Conservation (phyloP, 2,329 filamentous ascomycete species). For the Fusarium setosum region DNA sequence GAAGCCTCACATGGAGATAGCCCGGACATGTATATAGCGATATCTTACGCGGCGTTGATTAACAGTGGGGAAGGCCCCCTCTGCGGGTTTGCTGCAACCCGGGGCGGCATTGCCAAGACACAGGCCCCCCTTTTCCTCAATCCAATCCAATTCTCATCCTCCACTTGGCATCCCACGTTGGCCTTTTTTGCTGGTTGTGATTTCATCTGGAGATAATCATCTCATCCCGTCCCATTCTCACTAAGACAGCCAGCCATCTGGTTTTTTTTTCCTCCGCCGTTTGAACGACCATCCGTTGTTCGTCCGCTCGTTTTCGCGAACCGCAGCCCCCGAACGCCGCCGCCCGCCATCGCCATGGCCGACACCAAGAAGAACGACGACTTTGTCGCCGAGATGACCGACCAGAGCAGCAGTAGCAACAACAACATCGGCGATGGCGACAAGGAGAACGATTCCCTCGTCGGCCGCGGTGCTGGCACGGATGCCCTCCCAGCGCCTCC, state of each 20-base stretch:
- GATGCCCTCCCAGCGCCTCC: slow-evolving; percentile 27
- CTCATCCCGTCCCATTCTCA: background rate
- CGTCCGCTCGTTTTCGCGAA: slow-evolving; percentile 33
- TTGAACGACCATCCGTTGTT: slow-evolving; percentile 38
- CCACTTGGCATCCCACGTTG: slow-evolving; percentile 1
- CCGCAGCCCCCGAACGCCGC: slow-evolving; percentile 6
- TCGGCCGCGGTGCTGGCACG: slow-evolving; percentile 33
- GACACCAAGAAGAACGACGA: slow-evolving; percentile 40
- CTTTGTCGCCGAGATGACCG: slow-evolving; percentile 34
- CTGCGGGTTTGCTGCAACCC: background rate
- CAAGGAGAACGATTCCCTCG: slow-evolving; percentile 36
- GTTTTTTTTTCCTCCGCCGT: slow-evolving; percentile 1
- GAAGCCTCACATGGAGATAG: background rate
- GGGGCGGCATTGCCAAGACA: background rate
- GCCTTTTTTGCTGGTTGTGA: slow-evolving; percentile 22
- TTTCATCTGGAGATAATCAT: slow-evolving; percentile 19
- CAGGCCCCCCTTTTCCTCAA: background rate
- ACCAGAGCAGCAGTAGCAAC: slow-evolving; percentile 22
- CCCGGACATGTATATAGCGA: background rate
- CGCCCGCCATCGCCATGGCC: slow-evolving; percentile 19
- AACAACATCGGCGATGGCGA: slow-evolving; percentile 33
- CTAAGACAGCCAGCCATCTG: background rate
- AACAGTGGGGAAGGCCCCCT: background rate
- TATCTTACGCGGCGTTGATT: background rate
- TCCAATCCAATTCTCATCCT: background rate